A percentile compares a stretch with the other conserved stretches of the same genome.
These are phyloP conservation scores for Phytophthora parvispora DNA, from an alignment of 352 stramenopile species.

Conservation along the genomic window DNA sequence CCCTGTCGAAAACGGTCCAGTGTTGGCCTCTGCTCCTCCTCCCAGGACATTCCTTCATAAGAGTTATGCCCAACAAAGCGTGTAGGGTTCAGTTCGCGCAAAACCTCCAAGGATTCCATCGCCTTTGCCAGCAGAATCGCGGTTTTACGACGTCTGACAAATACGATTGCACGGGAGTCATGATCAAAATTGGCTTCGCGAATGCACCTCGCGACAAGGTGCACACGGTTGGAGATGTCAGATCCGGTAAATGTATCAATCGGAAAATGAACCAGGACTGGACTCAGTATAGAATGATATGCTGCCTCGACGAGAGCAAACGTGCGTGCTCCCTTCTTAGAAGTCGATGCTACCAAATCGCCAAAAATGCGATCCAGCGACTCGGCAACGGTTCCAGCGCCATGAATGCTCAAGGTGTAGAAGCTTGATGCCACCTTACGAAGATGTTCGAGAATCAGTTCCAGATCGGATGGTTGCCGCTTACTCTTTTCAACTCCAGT, in stretches of 20 bases:
- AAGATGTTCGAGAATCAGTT: constrained; percentile 58
- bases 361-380: constrained; percentile 47
- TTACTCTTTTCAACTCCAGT: constrained; percentile 32
- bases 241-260: constrained; percentile 30
- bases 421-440: constrained; percentile 60
- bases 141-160: constrained; percentile 77
- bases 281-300: constrained; percentile 47
- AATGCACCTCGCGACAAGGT: constrained; percentile 60
- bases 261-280: constrained; percentile 37
- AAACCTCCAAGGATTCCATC: constrained; percentile 65
- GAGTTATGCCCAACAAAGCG: constrained; percentile 85
- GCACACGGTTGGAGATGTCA: constrained; percentile 68
- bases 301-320: constrained; percentile 39
- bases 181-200: constrained; percentile 51
- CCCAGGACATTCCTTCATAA: constrained; percentile 86
- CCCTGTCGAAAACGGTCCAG: constrained; percentile 76
- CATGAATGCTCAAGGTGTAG: constrained; percentile 61
- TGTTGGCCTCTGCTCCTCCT: constrained; percentile 81
- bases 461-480: constrained; percentile 33
- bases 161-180: constrained; percentile 81
- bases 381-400: constrained; percentile 45
- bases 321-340: constrained; percentile 29
- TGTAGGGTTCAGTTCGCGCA: constrained; percentile 74
- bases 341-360: constrained; percentile 26
- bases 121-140: constrained; percentile 72